Base-by-base conservation (phyloP, 495 filamentous ascomycete genomes). In the Penicillium riverlandense region DNA sequence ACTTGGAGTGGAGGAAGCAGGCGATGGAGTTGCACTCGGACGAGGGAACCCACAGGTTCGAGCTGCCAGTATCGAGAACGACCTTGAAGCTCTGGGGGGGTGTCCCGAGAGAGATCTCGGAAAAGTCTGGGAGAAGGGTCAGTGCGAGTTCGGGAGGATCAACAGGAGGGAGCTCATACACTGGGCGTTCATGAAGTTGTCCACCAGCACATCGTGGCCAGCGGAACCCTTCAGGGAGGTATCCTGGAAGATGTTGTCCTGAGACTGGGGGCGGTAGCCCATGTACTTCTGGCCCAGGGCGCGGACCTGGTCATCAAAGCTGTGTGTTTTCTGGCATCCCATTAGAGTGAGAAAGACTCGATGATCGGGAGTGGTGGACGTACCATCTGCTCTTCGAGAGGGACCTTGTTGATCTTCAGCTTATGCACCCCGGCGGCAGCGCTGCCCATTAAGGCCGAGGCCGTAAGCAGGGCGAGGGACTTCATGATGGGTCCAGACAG, bases 101-200 rank as follows among this genome's bases (percentile, higher is more conserved):
- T 16, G 83, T 90, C 55, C 94, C 94, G 57, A 99, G 78, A 46
- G 82, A 73, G 63, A 99, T 95, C 59, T 95, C 88, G 45, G 92
- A 95, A 82, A 94, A 99, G 73, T 99, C 90, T 96, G 31, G 14
- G 11, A 38, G 12, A 38, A 9, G 40, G 48, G 47, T 64, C 40
- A 71, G 59, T 31, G 41, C 32, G 3, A 15, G 48, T 41, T 28
- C 22, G 40, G 43, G 32, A n/a, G 33, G 29, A 8, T 16, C 12
- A 14, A 16, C 28, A 10, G 6, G 43, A 6, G 22, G 22, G 4
- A 6, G 3, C 22, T 22, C 22, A 22, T 22, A 96, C 91, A 99
- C 69, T 99, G 94, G 44, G 94, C 94, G 57, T 99, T 99, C 70
- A 99, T 71, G 73, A 96, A 99, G 76, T 99, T 99, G 62, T 82